These are phyloP conservation scores for Trichoderma sp. DNA, from an alignment of 2,329 filamentous ascomycete species.

Conservation along the genomic window DNA sequence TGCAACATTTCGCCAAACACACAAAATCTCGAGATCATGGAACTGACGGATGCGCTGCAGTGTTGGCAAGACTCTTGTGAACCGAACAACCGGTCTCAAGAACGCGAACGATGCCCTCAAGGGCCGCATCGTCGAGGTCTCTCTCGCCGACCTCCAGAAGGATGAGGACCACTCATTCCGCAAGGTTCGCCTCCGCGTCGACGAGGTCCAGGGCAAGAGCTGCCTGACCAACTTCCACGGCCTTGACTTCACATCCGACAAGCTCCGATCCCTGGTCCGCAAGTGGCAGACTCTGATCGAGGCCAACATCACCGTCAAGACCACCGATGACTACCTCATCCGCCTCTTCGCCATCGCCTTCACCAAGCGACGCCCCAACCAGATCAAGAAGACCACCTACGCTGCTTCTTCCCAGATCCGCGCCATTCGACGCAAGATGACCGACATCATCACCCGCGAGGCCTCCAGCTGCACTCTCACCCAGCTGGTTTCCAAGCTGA, in stretches of 20 bases:
- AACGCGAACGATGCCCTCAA: constrained; percentile 99
- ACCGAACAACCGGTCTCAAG: constrained; percentile 99
- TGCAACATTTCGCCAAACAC: not conserved
- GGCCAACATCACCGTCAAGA: constrained; percentile 99
- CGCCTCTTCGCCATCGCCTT: constrained; percentile 98
- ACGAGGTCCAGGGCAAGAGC: constrained; percentile 99
- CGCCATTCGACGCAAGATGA: constrained; percentile 99
- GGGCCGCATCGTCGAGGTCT: constrained; percentile 98
- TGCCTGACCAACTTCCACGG: constrained; percentile 99
- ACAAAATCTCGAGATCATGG: not conserved
- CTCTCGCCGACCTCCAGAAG: constrained; percentile 98
- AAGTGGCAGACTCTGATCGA: constrained; percentile 99
- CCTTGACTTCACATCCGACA: constrained; percentile 99
- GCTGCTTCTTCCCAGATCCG: constrained; percentile 96
- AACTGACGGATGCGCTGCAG: constrained; percentile 53
- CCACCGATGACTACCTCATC: constrained; percentile 99
- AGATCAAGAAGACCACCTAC: constrained; percentile 99
- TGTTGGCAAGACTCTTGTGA: constrained; percentile 99
- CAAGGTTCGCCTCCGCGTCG: constrained; percentile 98
- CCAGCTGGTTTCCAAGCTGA: constrained; percentile 97
- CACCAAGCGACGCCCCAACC: constrained; percentile 98
- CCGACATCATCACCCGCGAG: constrained; percentile 97
- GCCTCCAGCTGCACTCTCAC: constrained; percentile 91
- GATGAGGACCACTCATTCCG: constrained; percentile 99
- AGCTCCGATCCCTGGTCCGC: constrained; percentile 97